Evolutionary conservation across 2,329 filamentous ascomycete species (phyloP).

Genomic region (Paecilomyces sp.): DNA sequence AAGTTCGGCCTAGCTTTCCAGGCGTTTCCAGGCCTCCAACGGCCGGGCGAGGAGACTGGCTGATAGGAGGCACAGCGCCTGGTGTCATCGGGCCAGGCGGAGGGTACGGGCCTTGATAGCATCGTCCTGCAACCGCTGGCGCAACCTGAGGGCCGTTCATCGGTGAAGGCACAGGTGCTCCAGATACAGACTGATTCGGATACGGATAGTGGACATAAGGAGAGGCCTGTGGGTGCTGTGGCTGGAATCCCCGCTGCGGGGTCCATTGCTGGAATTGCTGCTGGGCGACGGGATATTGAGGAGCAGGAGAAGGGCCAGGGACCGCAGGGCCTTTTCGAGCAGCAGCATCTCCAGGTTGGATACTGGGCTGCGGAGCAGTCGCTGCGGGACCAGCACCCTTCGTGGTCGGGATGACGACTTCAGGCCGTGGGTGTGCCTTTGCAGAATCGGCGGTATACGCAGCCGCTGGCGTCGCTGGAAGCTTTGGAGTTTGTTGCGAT

Average conservation of each 20-base stretch:
- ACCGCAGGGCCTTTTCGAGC: slow-evolving; percentile 10
- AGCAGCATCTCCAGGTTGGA: slow-evolving; percentile 7
- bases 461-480: slow-evolving; percentile 11
- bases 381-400: slow-evolving; percentile 12
- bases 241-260: slow-evolving; percentile 23
- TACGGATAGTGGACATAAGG: slow-evolving; percentile 11
- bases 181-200: slow-evolving; percentile 1
- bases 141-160: slow-evolving; percentile 3
- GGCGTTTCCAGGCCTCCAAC: slow-evolving; percentile 21
- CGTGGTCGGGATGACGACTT: slow-evolving; percentile 18
- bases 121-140: slow-evolving; percentile 9
- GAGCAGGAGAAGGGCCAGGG: slow-evolving; percentile 8
- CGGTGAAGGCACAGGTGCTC: not conserved
- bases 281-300: slow-evolving; percentile 17
- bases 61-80: slow-evolving; percentile 8
- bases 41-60: slow-evolving; percentile 18
- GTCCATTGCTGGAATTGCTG: slow-evolving; percentile 32
- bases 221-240: slow-evolving; percentile 18
- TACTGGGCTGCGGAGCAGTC: slow-evolving; percentile 8
- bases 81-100: slow-evolving; percentile 21
- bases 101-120: slow-evolving; percentile 10
- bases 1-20: slow-evolving; percentile 12
- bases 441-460: slow-evolving; percentile 2
- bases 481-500: slow-evolving; percentile 8
- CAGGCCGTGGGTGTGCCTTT: slow-evolving; percentile 9